Percentiles rank a stretch among this genome's conserved stretches.
These are phyloP conservation scores for Ramaria sp. DNA, from an alignment of 768 basidiomycete genomes.

Conservation along the genomic window DNA sequence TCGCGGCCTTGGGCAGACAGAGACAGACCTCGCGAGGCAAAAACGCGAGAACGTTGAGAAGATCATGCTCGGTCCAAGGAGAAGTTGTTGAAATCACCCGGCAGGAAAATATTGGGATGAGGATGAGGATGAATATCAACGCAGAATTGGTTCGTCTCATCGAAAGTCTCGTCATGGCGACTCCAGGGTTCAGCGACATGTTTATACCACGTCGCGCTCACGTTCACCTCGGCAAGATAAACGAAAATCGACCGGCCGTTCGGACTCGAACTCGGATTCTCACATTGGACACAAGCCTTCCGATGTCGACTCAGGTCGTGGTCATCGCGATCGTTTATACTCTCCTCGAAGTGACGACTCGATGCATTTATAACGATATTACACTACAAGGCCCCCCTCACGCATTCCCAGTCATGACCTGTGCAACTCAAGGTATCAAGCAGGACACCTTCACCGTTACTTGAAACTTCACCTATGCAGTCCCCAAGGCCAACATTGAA, in stretches of 20 bases:
- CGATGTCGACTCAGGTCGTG: not conserved
- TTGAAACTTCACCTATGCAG: slow-evolving; percentile 19
- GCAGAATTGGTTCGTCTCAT: not conserved
- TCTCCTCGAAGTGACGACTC: too few species aligned
- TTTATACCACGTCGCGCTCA: slow-evolving; percentile 10
- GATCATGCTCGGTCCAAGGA: slow-evolving; percentile 29
- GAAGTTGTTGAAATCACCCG: slow-evolving; percentile 20
- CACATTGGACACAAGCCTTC: not conserved
- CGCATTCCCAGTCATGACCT: not conserved
- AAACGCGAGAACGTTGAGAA: too few species aligned
- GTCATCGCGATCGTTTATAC: too few species aligned
- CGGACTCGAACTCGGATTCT: not conserved
- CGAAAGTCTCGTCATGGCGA: not conserved
- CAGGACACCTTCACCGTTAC: slow-evolving; percentile 12
- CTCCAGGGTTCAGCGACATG: too few species aligned
- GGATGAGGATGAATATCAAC: too few species aligned
- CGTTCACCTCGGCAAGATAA: too few species aligned
- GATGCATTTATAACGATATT: slow-evolving; percentile 1
- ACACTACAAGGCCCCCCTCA: not conserved
- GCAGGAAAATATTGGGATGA: slow-evolving; percentile 1
- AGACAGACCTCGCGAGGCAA: too few species aligned
- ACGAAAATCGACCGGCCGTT: not conserved
- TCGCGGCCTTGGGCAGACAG: too few species aligned
- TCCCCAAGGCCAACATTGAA: slow-evolving; percentile 4
- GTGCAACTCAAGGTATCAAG: slow-evolving; percentile 3